These are phyloP conservation scores for Monilinia aucupariae DNA, from an alignment of 2,329 filamentous ascomycete species.

Conservation along the genomic window DNA sequence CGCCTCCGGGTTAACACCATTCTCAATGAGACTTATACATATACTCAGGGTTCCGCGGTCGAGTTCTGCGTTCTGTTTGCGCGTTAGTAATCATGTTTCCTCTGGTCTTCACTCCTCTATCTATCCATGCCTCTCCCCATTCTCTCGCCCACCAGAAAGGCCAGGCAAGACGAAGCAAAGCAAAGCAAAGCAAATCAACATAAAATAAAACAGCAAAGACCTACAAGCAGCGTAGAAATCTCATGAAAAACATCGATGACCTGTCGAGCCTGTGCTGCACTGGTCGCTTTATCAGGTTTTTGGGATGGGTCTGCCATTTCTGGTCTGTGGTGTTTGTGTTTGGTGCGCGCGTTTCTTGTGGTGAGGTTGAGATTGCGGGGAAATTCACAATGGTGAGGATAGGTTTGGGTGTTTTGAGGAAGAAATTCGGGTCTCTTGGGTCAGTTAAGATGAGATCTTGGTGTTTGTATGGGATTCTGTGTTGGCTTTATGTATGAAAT, in stretches of 20 bases:
- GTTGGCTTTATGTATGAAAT: too few relatives aligned
- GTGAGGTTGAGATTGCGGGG: constrained; percentile 5
- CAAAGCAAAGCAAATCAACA: neutral
- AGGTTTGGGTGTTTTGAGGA: neutral
- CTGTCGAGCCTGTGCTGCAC: constrained; percentile 73
- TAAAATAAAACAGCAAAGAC: constrained; percentile 31
- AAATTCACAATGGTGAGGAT: neutral
- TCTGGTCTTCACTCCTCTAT: neutral
- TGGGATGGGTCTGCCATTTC: constrained; percentile 39
- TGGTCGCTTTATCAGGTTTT: constrained; percentile 34
- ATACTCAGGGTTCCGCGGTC: constrained; percentile 87
- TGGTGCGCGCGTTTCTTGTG: constrained; percentile 1
- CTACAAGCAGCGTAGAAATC: constrained; percentile 82
- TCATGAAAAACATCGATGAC: constrained; percentile 79
- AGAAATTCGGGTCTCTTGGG: too few relatives aligned
- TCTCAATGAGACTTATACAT: constrained; percentile 95
- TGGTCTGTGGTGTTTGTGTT: constrained; percentile 3
- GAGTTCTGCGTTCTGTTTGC: constrained; percentile 77
- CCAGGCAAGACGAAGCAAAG: too few relatives aligned
- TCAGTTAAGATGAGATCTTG: too few relatives aligned
- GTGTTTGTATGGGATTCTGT: neutral
- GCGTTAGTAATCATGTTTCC: constrained; percentile 4
- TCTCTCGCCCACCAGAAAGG: too few relatives aligned
- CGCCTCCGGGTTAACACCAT: constrained; percentile 92
- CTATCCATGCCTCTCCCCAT: too few relatives aligned